A percentile compares a stretch with the other conserved stretches of the same genome.
Conservation (phyloP, 257 asterid genomes). For the Solanum medicagineum region DNA sequence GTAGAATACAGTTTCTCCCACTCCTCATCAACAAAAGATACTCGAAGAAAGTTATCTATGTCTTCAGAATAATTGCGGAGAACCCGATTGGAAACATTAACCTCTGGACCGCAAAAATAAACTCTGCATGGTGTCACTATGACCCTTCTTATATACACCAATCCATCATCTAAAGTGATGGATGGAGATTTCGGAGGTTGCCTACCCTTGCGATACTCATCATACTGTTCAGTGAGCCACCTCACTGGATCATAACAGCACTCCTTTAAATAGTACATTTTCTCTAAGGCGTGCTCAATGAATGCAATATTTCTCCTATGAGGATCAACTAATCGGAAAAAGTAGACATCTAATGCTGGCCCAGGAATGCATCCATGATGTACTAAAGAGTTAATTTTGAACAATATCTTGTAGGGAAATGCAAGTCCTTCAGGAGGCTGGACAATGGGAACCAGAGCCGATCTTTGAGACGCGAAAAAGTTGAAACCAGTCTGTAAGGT, state of each 20-base stretch:
- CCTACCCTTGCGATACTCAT: slow-evolving; percentile 15
- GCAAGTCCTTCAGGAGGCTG: slow-evolving; percentile 27
- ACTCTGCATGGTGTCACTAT: slow-evolving; percentile 80
- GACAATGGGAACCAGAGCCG: slow-evolving; percentile 58
- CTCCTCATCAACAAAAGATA: slow-evolving; percentile 89
- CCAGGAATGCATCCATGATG: slow-evolving; percentile 85
- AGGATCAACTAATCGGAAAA: slow-evolving; percentile 50
- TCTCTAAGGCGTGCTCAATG: slow-evolving; percentile 67
- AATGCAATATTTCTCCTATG: slow-evolving; percentile 1
- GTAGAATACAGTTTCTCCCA: slow-evolving; percentile 59
- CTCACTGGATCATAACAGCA: slow-evolving; percentile 40
- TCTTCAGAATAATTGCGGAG: slow-evolving; percentile 38
- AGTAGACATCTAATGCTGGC: slow-evolving; percentile 34
- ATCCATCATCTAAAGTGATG: slow-evolving; percentile 49
- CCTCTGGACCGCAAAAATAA: slow-evolving; percentile 77
- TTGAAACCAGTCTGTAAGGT: slow-evolving; percentile 26
- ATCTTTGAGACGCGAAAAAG: slow-evolving; percentile 14
- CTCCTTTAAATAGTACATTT: slow-evolving; percentile 39
- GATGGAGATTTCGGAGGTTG: slow-evolving; percentile 53
- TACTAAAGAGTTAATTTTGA: slow-evolving; percentile 54
- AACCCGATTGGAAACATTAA: slow-evolving; percentile 74
- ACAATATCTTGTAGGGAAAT: slow-evolving; percentile 52
- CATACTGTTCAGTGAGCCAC: slow-evolving; percentile 40
- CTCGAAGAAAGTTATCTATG: slow-evolving; percentile 71
- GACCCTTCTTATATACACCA: slow-evolving; percentile 73